phyloP scores from a whole-genome alignment of 257 asterid genomes.

The Galeopsis tetrahit region DNA sequence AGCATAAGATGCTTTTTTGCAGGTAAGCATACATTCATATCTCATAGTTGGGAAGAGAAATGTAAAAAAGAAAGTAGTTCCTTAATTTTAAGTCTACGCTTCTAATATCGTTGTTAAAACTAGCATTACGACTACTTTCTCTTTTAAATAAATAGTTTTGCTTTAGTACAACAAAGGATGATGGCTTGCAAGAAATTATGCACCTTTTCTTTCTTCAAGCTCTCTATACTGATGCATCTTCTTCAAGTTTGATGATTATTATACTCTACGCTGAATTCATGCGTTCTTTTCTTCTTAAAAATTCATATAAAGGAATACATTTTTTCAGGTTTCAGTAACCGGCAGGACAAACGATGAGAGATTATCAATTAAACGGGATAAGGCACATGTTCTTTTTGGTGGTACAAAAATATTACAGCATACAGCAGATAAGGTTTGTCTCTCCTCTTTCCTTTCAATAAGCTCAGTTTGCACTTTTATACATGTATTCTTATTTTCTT shows the following conservation, averaged over 20 bases:
- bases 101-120: neutral
- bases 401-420: slow-evolving; percentile 98
- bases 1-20: slow-evolving; percentile 13
- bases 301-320: slow-evolving; percentile 28
- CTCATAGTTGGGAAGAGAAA: slow-evolving; percentile 15
- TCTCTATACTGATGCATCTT: slow-evolving; percentile 21
- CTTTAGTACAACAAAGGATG: slow-evolving; percentile 7
- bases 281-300: slow-evolving; percentile 28
- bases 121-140: neutral
- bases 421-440: slow-evolving; percentile 85
- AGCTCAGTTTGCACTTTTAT: neutral
- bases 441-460: slow-evolving; percentile 24
- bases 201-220: neutral
- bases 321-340: slow-evolving; percentile 75
- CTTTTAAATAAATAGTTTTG: neutral
- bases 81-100: neutral
- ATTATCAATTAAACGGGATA: slow-evolving; percentile 81
- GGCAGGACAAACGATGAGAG: slow-evolving; percentile 82
- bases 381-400: slow-evolving; percentile 94
- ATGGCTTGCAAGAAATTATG: neutral
- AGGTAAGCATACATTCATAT: neutral
- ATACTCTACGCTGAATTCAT: slow-evolving; percentile 8
- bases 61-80: neutral
- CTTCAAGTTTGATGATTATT: slow-evolving; percentile 21
- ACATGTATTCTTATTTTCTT: slow-evolving; percentile 24